These are phyloP conservation scores for Schoenoplectus triqueter DNA, from an alignment of 202 grass and related monocot species.

Conservation along the genomic window DNA sequence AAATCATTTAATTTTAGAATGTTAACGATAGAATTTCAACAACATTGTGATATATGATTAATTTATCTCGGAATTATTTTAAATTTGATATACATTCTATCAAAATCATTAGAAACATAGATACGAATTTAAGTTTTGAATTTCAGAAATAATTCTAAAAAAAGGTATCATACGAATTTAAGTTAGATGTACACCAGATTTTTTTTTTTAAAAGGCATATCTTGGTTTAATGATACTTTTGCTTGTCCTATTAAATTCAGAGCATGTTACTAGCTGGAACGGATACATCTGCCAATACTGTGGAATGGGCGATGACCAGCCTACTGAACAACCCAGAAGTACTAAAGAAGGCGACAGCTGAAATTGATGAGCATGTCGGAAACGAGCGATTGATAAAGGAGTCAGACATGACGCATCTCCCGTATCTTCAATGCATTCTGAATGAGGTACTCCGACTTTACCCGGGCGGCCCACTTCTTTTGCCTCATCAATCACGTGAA, in stretches of 20 bases:
- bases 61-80: no score
- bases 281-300: conserved; percentile 49
- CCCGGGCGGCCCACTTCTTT: conserved; percentile 44
- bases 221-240: background rate
- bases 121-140: no score
- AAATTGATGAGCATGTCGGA: conserved; percentile 46
- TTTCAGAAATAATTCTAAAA: no score
- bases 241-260: background rate
- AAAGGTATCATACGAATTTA: no score
- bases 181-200: background rate
- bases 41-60: no score
- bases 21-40: no score
- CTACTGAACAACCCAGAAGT: conserved; percentile 48
- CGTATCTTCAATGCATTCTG: conserved; percentile 49
- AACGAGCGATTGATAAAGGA: conserved; percentile 42
- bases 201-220: background rate
- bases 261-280: conserved; percentile 33
- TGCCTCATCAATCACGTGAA: conserved; percentile 59
- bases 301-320: conserved; percentile 58
- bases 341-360: conserved; percentile 40
- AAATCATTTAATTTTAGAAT: no score
- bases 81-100: no score
- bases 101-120: no score
- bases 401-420: conserved; percentile 46
- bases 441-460: conserved; percentile 57